A percentile compares a stretch with the other conserved stretches of the same genome.
Evolutionary conservation across 768 basidiomycete genomes (phyloP).

Genomic region (Lactifluus subvellereus): DNA sequence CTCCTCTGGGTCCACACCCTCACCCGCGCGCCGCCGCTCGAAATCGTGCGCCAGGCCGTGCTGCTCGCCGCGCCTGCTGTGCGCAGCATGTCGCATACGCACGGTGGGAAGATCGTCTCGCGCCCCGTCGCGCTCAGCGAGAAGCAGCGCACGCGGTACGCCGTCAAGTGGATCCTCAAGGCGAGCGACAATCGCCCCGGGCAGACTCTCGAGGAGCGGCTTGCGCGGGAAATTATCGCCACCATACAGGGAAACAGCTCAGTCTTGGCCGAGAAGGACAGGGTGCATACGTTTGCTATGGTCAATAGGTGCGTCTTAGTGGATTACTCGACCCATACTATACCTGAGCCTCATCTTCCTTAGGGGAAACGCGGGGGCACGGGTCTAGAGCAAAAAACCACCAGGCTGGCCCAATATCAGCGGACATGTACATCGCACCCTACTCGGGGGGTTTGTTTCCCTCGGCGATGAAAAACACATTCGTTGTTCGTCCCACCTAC

Average conservation of each 20-base stretch:
- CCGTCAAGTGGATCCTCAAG: slow-evolving; percentile 65
- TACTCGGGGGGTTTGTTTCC: too few species aligned
- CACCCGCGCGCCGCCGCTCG: slow-evolving; percentile 73
- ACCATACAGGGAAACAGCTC: slow-evolving; percentile 58
- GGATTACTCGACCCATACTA: neutral
- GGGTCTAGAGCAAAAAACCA: slow-evolving; percentile 1
- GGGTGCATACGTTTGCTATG: slow-evolving; percentile 64
- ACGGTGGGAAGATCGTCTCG: slow-evolving; percentile 57
- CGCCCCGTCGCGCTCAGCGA: slow-evolving; percentile 72
- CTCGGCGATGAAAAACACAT: too few species aligned
- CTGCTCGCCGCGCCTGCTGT: slow-evolving; percentile 65
- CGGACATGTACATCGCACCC: neutral
- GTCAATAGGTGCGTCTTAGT: slow-evolving; percentile 58
- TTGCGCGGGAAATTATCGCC: slow-evolving; percentile 74
- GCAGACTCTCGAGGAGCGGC: slow-evolving; percentile 54
- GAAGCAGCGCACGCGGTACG: slow-evolving; percentile 68
- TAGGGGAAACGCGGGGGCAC: slow-evolving; percentile 22
- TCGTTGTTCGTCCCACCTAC: too few species aligned
- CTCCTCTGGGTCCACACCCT: slow-evolving; percentile 68
- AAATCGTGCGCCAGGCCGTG: slow-evolving; percentile 72
- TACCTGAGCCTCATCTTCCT: neutral
- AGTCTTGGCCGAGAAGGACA: slow-evolving; percentile 55
- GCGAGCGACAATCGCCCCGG: slow-evolving; percentile 54
- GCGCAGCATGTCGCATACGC: slow-evolving; percentile 49
- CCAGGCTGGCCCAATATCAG: neutral